Percentiles rank a stretch among this genome's conserved stretches.
phyloP scores from a whole-genome alignment of 306 rosid genomes.

The Quercus variabilis region DNA sequence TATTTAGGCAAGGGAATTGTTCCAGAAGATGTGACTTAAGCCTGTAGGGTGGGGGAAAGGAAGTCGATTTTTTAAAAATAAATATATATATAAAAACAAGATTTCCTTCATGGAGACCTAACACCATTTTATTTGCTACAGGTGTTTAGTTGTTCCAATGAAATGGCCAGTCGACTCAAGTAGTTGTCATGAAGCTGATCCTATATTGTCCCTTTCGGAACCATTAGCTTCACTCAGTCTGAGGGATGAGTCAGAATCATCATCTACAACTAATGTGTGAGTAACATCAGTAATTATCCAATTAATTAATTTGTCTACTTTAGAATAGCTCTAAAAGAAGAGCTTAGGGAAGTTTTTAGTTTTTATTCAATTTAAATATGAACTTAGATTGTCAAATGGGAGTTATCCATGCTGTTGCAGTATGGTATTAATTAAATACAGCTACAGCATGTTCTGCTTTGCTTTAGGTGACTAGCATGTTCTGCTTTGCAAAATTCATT shows the following conservation, averaged over 20 bases:
- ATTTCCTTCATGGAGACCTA: not conserved
- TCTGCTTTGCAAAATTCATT: too few relatives aligned
- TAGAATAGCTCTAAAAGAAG: not conserved
- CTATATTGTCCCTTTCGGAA: not conserved
- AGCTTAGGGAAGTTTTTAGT: not conserved
- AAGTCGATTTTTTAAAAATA: too few relatives aligned
- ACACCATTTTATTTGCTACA: not conserved
- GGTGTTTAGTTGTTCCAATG: slow-evolving; percentile 32
- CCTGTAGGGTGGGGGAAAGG: too few relatives aligned
- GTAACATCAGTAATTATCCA: not conserved
- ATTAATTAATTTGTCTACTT: not conserved
- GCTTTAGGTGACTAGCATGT: too few relatives aligned
- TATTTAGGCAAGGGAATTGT: too few relatives aligned
- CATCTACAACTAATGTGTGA: slow-evolving; percentile 14
- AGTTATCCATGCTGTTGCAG: not conserved
- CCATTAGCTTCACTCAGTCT: slow-evolving; percentile 16
- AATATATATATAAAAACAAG: not conserved
- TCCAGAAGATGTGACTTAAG: too few relatives aligned
- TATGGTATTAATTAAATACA: too few relatives aligned
- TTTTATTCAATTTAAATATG: not conserved
- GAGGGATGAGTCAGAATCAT: not conserved
- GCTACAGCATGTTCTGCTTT: too few relatives aligned
- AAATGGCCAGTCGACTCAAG: slow-evolving; percentile 21
- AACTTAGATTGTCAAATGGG: not conserved
- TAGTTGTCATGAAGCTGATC: not conserved